Evolutionary conservation across 805 yeast species (phyloP).

Genomic region (Cyberlindnera xishuangbannaensis): DNA sequence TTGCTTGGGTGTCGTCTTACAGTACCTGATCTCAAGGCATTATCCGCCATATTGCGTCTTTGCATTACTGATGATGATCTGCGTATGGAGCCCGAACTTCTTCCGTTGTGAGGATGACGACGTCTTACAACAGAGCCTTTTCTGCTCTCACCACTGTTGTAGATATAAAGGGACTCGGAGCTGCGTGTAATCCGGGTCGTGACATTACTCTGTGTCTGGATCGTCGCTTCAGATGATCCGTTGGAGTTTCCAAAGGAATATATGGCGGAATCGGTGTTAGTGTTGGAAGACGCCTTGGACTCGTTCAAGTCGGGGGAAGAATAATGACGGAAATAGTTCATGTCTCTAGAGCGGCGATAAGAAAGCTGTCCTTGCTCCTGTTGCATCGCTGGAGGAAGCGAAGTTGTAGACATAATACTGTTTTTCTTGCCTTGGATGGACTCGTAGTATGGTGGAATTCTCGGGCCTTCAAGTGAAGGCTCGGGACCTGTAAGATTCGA

Average conservation of each 20-base stretch:
- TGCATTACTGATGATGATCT: constrained; percentile 6
- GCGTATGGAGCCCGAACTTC: constrained; percentile 2
- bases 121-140: constrained; percentile 3
- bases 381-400: no score
- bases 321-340: constrained; percentile 2
- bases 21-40: constrained; percentile 1
- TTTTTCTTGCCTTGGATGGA: no score
- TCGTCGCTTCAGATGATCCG: constrained; percentile 5
- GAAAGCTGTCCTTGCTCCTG: no score
- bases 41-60: constrained; percentile 8
- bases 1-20: neutral
- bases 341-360: constrained; percentile 5
- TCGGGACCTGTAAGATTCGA: neutral
- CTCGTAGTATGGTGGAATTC: constrained; percentile 14
- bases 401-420: no score
- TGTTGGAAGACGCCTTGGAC: no score
- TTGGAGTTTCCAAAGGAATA: constrained; percentile 5
- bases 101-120: constrained; percentile 1
- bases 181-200: constrained; percentile 26
- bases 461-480: constrained; percentile 18
- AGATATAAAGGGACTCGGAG: constrained; percentile 2
- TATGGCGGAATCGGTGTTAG: constrained; percentile 2
- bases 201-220: constrained; percentile 19
- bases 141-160: neutral
- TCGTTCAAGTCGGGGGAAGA: no score